phyloP scores from a whole-genome alignment of 495 filamentous ascomycete genomes.

The Extremus antarcticus region DNA sequence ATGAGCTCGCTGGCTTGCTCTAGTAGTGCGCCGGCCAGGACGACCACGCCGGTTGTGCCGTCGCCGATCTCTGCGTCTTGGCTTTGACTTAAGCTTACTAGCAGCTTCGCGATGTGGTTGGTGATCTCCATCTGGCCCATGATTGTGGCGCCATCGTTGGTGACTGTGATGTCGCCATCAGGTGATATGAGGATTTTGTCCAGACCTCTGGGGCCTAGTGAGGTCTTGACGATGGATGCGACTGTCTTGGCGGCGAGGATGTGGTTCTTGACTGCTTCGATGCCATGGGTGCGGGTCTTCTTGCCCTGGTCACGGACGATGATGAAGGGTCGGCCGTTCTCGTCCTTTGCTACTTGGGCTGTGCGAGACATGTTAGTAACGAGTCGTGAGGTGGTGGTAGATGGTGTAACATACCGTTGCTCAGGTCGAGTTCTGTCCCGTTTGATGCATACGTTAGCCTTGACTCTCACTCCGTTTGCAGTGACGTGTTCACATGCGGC shows the following conservation, averaged over 20 bases:
- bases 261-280: conserved; percentile 93
- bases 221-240: conserved; percentile 93
- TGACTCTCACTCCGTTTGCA: background rate
- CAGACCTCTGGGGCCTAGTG: conserved; percentile 86
- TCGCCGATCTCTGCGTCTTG: conserved; percentile 99
- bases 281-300: conserved; percentile 94
- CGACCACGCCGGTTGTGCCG: conserved; percentile 95
- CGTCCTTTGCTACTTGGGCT: conserved; percentile 78
- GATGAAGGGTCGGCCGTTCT: conserved; percentile 93
- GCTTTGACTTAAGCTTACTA: conserved; percentile 97
- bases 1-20: conserved; percentile 98
- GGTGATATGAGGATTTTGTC: conserved; percentile 99
- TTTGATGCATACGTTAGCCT: background rate
- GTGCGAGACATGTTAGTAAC: conserved; percentile 1
- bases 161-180: conserved; percentile 98
- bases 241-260: conserved; percentile 94
- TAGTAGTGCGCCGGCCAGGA: conserved; percentile 85
- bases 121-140: conserved; percentile 97
- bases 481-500: background rate
- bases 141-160: conserved; percentile 97
- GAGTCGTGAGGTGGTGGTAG: background rate
- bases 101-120: conserved; percentile 92
- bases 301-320: conserved; percentile 97
- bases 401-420: conserved; percentile 45
- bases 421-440: conserved; percentile 52